Evolutionary conservation across 371 early-diverging fungal genomes (phyloP), one percentile per base, ranked within the genome.

Genomic region (Apophysomyces sp.): DNA sequence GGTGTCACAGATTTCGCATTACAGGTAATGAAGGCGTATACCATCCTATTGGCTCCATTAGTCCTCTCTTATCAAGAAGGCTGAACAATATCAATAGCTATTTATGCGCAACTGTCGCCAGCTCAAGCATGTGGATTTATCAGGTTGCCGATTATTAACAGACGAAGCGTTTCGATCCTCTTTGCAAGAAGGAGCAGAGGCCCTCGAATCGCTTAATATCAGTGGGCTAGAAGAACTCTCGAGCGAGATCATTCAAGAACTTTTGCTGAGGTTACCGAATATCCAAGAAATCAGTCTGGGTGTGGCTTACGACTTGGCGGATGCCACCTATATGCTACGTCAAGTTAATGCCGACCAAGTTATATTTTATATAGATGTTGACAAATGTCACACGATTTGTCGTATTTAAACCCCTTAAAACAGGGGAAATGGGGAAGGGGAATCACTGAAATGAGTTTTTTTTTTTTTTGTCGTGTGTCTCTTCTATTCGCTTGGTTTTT

Each of bases 1-100:
- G 70, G 67, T 32, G 76, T 76, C 8, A 74, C 76, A 5, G 67
- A 79, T 58, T 49, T 53, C 36, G 68, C 68, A n/a, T 63, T 79
- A 27, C 72, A 72, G 68, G 71, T 68, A 67, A 61, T 32, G 30
- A n/a, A 18, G 9, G 7, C 37, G 36, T 18, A 36, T 21, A 15
- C 41, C 41, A n/a, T 21, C 21, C 21, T 44, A 18, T 9, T 11
- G n/a, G n/a, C n/a, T n/a, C n/a, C n/a, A n/a, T n/a, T n/a, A n/a
- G n/a, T n/a, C n/a, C n/a, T n/a, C n/a, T n/a, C n/a, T n/a, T n/a
- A n/a, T 21, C 11, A 21, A n/a, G 53, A 18, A 37, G 21, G 21
- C 18, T 36, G 13, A 54, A 24, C 21, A 3, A 8, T 44, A 18
- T 41, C 6, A 15, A 44, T 53, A 65, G 65, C 49, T 65, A 9